phyloP scores from a whole-genome alignment of 208 protist genomes.

The Crithidia mellificae region DNA sequence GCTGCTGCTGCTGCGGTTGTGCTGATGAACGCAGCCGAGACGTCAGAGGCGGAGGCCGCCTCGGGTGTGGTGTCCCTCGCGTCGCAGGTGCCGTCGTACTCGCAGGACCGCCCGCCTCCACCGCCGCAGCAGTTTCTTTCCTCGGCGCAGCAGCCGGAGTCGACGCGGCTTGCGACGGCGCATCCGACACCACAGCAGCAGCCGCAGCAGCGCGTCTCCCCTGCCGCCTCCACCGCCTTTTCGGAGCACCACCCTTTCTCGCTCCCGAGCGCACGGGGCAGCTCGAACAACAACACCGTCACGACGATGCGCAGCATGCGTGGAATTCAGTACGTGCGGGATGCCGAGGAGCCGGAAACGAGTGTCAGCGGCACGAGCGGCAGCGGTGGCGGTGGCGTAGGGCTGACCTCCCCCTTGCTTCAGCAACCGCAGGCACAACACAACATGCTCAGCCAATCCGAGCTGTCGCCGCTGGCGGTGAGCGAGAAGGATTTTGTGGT shows the following conservation, averaged over 20 bases:
- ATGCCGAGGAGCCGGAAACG: slow-evolving; percentile 19
- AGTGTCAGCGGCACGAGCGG: slow-evolving; percentile 4
- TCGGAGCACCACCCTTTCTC: slow-evolving; percentile 7
- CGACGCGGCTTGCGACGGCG: too few species aligned
- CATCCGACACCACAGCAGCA: too few species aligned
- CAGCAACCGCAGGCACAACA: background rate
- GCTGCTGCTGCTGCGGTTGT: background rate
- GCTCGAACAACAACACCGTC: slow-evolving; percentile 3
- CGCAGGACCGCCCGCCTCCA: background rate
- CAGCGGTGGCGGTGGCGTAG: background rate
- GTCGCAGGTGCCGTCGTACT: background rate
- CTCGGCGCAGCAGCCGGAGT: too few species aligned
- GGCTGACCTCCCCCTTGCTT: background rate
- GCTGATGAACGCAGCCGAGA: background rate
- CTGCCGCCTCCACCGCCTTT: slow-evolving; percentile 4
- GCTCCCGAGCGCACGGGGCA: background rate
- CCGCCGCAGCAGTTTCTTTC: background rate
- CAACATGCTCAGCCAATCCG: background rate
- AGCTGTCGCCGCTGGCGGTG: slow-evolving; percentile 7
- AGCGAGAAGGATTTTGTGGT: slow-evolving; percentile 36
- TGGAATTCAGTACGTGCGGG: slow-evolving; percentile 12
- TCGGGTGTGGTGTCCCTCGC: background rate
- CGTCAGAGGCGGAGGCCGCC: background rate
- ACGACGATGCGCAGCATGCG: slow-evolving; percentile 7
- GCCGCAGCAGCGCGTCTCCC: background rate